phyloP scores from a whole-genome alignment of 345 rosid species.

The Physaria fendleri region DNA sequence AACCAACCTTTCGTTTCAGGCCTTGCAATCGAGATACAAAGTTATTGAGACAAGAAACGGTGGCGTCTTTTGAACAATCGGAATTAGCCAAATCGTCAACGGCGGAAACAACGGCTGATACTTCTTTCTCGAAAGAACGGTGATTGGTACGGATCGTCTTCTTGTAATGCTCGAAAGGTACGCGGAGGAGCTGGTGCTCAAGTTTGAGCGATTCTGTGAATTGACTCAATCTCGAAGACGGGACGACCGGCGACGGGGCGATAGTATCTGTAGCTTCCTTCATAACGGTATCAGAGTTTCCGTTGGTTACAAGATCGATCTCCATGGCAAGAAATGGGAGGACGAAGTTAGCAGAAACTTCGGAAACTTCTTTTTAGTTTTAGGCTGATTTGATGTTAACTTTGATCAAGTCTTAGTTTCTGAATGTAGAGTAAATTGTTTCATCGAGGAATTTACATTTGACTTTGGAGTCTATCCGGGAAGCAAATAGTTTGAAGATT shows the following conservation, averaged over 20 bases:
- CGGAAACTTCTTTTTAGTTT: no score
- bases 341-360: slow-evolving; percentile 1
- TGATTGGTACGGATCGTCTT: slow-evolving; percentile 87
- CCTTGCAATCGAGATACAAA: slow-evolving; percentile 95
- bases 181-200: slow-evolving; percentile 90
- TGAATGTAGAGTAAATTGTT: no score
- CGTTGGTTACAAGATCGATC: slow-evolving; percentile 43
- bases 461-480: no score
- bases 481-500: slow-evolving; percentile 16
- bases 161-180: slow-evolving; percentile 95
- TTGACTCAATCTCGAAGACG: slow-evolving; percentile 50
- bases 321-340: slow-evolving; percentile 32
- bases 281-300: slow-evolving; percentile 28
- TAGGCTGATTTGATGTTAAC: no score
- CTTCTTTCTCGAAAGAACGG: slow-evolving; percentile 75
- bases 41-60: slow-evolving; percentile 62
- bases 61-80: slow-evolving; percentile 54
- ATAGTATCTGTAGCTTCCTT: slow-evolving; percentile 27
- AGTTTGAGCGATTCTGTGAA: slow-evolving; percentile 77
- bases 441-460: no score
- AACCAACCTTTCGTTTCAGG: slow-evolving; percentile 75
- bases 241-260: slow-evolving; percentile 23
- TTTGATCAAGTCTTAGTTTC: no score
- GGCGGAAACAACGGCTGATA: slow-evolving; percentile 56
- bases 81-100: slow-evolving; percentile 54